Evolutionary conservation across 2,329 filamentous ascomycete species (phyloP).

Genomic region (Fusarium goolgardi): DNA sequence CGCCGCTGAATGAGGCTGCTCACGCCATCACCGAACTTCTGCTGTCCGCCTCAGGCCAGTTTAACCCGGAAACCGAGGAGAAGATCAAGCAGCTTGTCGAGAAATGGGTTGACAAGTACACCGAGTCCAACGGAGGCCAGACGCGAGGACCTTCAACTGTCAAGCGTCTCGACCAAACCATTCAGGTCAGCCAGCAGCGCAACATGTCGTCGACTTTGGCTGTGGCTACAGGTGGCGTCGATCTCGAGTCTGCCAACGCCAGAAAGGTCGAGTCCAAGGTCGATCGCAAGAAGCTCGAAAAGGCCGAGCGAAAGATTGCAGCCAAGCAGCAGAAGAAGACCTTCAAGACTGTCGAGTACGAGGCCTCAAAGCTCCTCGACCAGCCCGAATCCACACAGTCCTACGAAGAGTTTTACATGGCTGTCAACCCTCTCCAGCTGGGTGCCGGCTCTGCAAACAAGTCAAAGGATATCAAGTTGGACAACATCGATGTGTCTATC

Average conservation of each 20-base stretch:
- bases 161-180: constrained; percentile 89
- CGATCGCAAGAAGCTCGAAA: constrained; percentile 98
- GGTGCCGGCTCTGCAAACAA: constrained; percentile 79
- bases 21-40: constrained; percentile 87
- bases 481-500: constrained; percentile 95
- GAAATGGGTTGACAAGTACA: constrained; percentile 88
- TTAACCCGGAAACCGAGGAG: constrained; percentile 76
- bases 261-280: constrained; percentile 98
- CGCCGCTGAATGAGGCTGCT: constrained; percentile 86
- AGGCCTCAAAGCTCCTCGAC: constrained; percentile 89
- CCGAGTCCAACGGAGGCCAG: constrained; percentile 77
- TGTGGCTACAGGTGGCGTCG: constrained; percentile 83
- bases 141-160: constrained; percentile 79
- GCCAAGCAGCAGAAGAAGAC: constrained; percentile 98
- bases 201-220: constrained; percentile 97
- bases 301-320: constrained; percentile 96
- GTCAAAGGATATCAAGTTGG: constrained; percentile 99
- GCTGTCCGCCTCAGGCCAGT: constrained; percentile 89
- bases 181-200: constrained; percentile 91
- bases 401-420: constrained; percentile 99
- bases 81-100: constrained; percentile 85
- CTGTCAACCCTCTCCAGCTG: constrained; percentile 94
- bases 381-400: constrained; percentile 85
- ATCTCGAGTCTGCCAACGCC: constrained; percentile 91
- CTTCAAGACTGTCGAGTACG: constrained; percentile 98